Base-by-base conservation (phyloP, 176 grass and related monocot species). In the Aegilops bicornis region DNA sequence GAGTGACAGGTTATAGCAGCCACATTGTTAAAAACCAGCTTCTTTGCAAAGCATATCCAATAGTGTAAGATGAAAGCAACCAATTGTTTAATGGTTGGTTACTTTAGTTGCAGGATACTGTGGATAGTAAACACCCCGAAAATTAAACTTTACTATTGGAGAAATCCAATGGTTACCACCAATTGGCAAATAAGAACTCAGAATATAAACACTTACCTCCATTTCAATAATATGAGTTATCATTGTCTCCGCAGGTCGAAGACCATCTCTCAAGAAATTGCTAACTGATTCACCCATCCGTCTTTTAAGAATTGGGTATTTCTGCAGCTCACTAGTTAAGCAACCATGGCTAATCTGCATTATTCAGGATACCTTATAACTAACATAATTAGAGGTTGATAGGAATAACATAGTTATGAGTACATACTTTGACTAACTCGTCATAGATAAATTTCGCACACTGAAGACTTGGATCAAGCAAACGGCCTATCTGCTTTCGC, bases 381-480 rank as follows among this genome's bases (percentile, higher is more conserved):
- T 65, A 90, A 20, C 32, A 86, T 43, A 31, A 85, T 47, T 83
- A 76, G 82, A 84, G 69, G 7, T 39, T 77, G 5, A 81, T 36
- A 79, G 12, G 8, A 77, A 81, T 48, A 86, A 77, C 62, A 84
- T 35, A 45, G 42, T 63, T 66, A 79, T 4, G 30, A 76, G 27
- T 16, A 17, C 88, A 79, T 94, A 98, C 97, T 91, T 98, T 98
- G 61, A 96, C 87, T 76, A 98, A 90, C 73, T 98, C 97, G 79
- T 98, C 97, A 78, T 98, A 98, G 61, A 98, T 92, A 87, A 98
- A 98, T 77, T 88, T 95, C 62, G 97, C 97, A 70, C 97, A 98
- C 68, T 98, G 93, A 65, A 98, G 90, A 82, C 97, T 98, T 83
- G 97, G 97, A 87, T 98, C 96, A 58, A 96, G 90, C 77, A 98